These are phyloP conservation scores for Chaetothyriales sp. DNA, from an alignment of 2,329 filamentous ascomycete species.

Conservation along the genomic window DNA sequence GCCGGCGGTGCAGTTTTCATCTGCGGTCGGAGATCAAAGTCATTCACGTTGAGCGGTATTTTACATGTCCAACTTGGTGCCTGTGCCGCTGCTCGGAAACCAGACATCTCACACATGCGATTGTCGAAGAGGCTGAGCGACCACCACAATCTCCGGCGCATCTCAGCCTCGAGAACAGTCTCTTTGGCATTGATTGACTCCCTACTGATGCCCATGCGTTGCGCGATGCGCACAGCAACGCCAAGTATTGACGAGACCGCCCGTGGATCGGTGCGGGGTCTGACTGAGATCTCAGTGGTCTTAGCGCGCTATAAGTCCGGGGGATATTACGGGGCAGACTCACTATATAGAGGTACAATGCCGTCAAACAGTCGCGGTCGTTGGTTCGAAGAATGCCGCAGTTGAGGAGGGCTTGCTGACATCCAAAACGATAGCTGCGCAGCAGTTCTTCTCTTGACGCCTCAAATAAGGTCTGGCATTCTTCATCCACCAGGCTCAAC, in stretches of 20 bases:
- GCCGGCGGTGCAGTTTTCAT: slow-evolving; percentile 25
- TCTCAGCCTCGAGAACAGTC: slow-evolving; percentile 48
- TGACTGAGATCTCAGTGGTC: slow-evolving; percentile 38
- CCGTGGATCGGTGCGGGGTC: slow-evolving; percentile 47
- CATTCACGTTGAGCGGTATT: slow-evolving; percentile 30
- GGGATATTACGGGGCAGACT: slow-evolving; percentile 15
- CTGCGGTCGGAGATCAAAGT: slow-evolving; percentile 27
- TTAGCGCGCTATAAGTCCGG: slow-evolving; percentile 16
- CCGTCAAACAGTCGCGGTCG: slow-evolving; percentile 36
- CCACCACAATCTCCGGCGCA: slow-evolving; percentile 63
- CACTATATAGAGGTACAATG: slow-evolving; percentile 42
- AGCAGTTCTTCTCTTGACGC: slow-evolving; percentile 28
- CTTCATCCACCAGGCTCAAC: slow-evolving; percentile 41
- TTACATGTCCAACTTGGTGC: slow-evolving; percentile 33
- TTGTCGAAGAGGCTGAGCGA: slow-evolving; percentile 54
- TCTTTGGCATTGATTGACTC: slow-evolving; percentile 39
- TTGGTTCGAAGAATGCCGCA: slow-evolving; percentile 29
- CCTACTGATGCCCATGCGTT: slow-evolving; percentile 54
- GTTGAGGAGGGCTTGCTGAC: slow-evolving; percentile 35
- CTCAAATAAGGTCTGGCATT: slow-evolving; percentile 35
- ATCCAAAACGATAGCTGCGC: slow-evolving; percentile 30
- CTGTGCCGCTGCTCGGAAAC: slow-evolving; percentile 29
- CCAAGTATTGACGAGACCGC: slow-evolving; percentile 50
- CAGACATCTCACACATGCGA: slow-evolving; percentile 54
- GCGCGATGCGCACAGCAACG: slow-evolving; percentile 52